Evolutionary conservation across 2,329 filamentous ascomycete species (phyloP).

Genomic region (Tolypocladium endophyticum): DNA sequence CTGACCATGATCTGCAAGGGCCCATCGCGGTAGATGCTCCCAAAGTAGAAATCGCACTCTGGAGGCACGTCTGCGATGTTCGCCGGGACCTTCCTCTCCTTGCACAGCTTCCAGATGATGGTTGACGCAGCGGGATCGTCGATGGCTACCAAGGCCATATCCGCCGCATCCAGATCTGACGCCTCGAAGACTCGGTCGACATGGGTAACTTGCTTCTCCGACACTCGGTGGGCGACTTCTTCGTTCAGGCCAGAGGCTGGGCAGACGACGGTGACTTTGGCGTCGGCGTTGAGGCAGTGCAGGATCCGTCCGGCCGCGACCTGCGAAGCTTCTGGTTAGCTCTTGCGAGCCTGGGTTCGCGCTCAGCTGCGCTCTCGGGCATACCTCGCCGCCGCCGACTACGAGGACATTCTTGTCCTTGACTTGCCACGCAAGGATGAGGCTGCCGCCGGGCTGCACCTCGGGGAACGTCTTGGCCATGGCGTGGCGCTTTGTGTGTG

Average conservation of each 20-base stretch:
- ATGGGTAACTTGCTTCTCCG: constrained; percentile 65
- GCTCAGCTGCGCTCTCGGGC: constrained; percentile 21
- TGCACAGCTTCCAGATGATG: constrained; percentile 87
- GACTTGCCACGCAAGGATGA: constrained; percentile 95
- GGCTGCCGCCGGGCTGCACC: constrained; percentile 80
- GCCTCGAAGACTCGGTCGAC: constrained; percentile 77
- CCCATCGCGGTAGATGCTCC: constrained; percentile 87
- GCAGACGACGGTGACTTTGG: constrained; percentile 75
- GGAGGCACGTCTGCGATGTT: constrained; percentile 96
- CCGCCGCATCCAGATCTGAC: constrained; percentile 67
- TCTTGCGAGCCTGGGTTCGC: background rate
- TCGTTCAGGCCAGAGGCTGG: constrained; percentile 72
- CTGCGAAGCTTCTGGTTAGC: constrained; percentile 34
- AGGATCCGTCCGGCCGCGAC: constrained; percentile 92
- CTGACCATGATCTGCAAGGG: constrained; percentile 97
- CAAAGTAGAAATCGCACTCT: constrained; percentile 99
- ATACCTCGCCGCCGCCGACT: constrained; percentile 87
- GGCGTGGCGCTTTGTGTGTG: constrained; percentile 11
- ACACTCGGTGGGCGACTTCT: constrained; percentile 76
- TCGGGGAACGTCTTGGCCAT: constrained; percentile 53
- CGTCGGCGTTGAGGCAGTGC: constrained; percentile 90
- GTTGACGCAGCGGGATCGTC: constrained; percentile 90
- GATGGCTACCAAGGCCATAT: constrained; percentile 88
- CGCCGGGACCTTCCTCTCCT: constrained; percentile 69
- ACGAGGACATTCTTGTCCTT: constrained; percentile 83